These are phyloP conservation scores for Penicillium dipodomyicola DNA, from an alignment of 495 filamentous ascomycete species.

Conservation along the genomic window DNA sequence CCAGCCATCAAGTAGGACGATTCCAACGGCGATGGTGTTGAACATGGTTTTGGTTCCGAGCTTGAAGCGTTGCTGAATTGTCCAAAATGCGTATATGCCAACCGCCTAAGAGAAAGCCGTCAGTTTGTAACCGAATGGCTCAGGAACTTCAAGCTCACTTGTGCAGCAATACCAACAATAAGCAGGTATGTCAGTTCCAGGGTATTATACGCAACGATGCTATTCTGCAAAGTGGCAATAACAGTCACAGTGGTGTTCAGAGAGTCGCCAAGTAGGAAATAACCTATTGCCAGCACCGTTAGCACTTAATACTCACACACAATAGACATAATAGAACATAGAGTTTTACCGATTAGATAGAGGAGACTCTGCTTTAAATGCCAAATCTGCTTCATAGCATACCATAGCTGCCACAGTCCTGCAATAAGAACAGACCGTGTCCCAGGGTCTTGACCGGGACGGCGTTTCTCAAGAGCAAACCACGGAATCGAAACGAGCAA, in stretches of 20 bases:
- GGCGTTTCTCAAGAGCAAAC: constrained; percentile 62
- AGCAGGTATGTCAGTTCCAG: constrained; percentile 59
- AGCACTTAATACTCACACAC: neutral
- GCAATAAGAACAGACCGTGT: constrained; percentile 50
- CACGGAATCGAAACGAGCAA: constrained; percentile 58
- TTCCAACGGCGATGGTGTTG: constrained; percentile 54
- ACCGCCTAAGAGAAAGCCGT: constrained; percentile 35
- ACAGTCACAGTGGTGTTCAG: constrained; percentile 68
- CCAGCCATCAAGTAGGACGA: constrained; percentile 61
- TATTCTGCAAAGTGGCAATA: constrained; percentile 61
- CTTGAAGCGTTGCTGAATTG: constrained; percentile 49
- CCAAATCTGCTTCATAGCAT: constrained; percentile 58
- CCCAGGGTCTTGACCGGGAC: constrained; percentile 55
- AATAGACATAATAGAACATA: neutral
- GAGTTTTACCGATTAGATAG: constrained; percentile 55
- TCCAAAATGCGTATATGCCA: constrained; percentile 63
- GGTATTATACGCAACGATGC: constrained; percentile 59
- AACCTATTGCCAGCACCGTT: constrained; percentile 36
- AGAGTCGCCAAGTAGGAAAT: constrained; percentile 64
- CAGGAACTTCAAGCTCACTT: constrained; percentile 28
- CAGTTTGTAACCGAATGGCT: neutral
- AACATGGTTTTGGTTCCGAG: constrained; percentile 63
- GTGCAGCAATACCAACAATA: constrained; percentile 61
- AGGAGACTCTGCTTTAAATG: constrained; percentile 61
- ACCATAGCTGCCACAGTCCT: constrained; percentile 57